phyloP scores from a whole-genome alignment of 2,329 filamentous ascomycete species.

The Exserohilum rostratum region DNA sequence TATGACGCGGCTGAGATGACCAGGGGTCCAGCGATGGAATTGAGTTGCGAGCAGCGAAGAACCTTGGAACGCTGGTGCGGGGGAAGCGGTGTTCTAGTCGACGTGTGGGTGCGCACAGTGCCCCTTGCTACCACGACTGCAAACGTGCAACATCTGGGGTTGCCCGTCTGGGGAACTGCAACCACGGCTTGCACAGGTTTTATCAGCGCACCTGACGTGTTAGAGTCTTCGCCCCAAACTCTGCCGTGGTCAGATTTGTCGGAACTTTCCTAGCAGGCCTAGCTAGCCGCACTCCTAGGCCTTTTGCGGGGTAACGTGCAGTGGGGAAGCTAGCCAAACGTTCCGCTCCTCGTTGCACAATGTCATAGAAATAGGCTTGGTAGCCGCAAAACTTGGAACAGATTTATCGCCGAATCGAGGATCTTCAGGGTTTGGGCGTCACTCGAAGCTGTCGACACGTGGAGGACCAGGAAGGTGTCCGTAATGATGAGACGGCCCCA shows the following conservation, averaged over 20 bases:
- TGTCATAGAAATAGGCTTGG: conserved; percentile 3
- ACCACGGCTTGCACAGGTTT: conserved; percentile 5
- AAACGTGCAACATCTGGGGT: conserved; percentile 5
- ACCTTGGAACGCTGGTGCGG: conserved; percentile 7
- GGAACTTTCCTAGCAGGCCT: conserved; percentile 8
- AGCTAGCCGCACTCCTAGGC: conserved; percentile 5
- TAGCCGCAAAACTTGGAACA: conserved; percentile 2
- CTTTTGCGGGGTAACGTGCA: conserved; percentile 7
- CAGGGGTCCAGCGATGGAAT: not conserved
- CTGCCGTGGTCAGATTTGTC: conserved; percentile 5
- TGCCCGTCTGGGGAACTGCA: conserved; percentile 15
- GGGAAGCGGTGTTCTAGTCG: not conserved
- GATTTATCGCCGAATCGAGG: not conserved
- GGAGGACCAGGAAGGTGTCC: not conserved
- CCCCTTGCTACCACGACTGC: not conserved
- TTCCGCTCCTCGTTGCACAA: conserved; percentile 5
- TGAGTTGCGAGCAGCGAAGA: conserved; percentile 3
- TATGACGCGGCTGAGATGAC: conserved; percentile 2
- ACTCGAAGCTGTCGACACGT: conserved; percentile 7
- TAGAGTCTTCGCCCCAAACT: conserved; percentile 10
- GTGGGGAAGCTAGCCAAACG: conserved; percentile 14
- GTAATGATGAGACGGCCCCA: not conserved
- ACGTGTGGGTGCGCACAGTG: not conserved
- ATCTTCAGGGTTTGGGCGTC: conserved; percentile 6
- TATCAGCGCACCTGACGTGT: conserved; percentile 8